phyloP scores from a whole-genome alignment of 331 rosid species.

The Spiraea crenata region DNA sequence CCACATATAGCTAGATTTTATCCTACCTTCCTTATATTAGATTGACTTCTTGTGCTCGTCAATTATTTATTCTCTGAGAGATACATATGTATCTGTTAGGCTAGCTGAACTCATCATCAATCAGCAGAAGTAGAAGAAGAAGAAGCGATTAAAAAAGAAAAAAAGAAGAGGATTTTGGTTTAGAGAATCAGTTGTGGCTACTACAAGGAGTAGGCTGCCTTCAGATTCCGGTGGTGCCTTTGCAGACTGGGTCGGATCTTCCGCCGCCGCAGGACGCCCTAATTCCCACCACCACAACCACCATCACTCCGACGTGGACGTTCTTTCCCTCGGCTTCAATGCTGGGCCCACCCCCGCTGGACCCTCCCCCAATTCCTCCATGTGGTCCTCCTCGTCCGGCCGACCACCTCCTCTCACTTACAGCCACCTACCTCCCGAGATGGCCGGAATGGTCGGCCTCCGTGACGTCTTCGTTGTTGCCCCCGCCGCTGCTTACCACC shows the following conservation, averaged over 20 bases:
- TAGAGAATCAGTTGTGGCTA: slow-evolving; percentile 61
- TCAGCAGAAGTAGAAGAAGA: no score
- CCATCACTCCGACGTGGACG: slow-evolving; percentile 41
- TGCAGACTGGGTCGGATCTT: slow-evolving; percentile 78
- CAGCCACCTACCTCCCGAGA: slow-evolving; percentile 47
- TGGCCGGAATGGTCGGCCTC: slow-evolving; percentile 74
- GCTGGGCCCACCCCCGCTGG: slow-evolving; percentile 62
- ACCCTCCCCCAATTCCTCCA: slow-evolving; percentile 38
- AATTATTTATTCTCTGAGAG: no score
- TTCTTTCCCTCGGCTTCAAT: slow-evolving; percentile 90
- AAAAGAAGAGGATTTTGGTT: background rate
- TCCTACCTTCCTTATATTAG: background rate
- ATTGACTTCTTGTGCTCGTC: no score
- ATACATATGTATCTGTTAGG: no score
- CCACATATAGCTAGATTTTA: background rate
- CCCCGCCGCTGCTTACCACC: slow-evolving; percentile 52
- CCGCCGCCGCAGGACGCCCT: slow-evolving; percentile 31
- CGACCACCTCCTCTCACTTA: slow-evolving; percentile 47
- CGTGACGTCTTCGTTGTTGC: slow-evolving; percentile 76
- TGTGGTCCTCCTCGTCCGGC: slow-evolving; percentile 24
- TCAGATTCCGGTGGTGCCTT: slow-evolving; percentile 97
- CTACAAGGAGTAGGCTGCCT: slow-evolving; percentile 92
- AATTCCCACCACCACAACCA: background rate
- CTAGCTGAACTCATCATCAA: no score
- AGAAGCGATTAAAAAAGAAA: background rate